Conservation (phyloP, 306 rosid genomes). For the Spatholobus suberectus region DNA sequence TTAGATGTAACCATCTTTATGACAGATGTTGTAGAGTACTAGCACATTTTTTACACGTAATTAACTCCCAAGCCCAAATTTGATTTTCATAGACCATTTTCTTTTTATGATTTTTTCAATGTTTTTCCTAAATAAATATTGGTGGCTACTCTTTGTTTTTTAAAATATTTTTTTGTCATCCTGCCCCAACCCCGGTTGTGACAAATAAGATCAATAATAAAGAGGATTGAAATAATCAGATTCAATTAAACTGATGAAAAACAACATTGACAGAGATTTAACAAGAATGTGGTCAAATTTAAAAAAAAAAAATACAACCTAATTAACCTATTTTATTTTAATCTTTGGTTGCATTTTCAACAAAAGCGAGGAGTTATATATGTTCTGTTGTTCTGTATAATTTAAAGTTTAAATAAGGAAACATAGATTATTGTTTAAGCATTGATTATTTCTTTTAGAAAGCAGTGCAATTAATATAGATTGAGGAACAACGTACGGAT, state of each 20-base stretch:
- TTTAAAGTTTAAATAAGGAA: neutral
- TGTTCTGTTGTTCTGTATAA: neutral
- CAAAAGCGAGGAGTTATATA: neutral
- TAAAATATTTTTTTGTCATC: no score
- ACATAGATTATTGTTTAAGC: neutral
- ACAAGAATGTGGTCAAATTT: neutral
- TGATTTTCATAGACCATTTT: no score
- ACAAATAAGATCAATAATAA: neutral
- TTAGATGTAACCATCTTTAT: no score
- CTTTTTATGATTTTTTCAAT: no score
- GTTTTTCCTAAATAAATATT: no score
- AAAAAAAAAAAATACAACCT: neutral
- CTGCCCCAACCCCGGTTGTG: no score
- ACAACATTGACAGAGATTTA: neutral
- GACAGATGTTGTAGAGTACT: no score
- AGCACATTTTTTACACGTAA: no score
- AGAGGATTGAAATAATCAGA: neutral
- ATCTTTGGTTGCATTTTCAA: neutral
- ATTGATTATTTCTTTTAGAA: constrained; percentile 5
- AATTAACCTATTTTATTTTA: neutral
- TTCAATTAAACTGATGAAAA: neutral
- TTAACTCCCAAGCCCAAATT: no score
- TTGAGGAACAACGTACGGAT: neutral
- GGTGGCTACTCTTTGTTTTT: no score
- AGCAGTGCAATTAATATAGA: neutral